Base-by-base conservation (phyloP, 805 yeast species). In the Lipomyces sp. region DNA sequence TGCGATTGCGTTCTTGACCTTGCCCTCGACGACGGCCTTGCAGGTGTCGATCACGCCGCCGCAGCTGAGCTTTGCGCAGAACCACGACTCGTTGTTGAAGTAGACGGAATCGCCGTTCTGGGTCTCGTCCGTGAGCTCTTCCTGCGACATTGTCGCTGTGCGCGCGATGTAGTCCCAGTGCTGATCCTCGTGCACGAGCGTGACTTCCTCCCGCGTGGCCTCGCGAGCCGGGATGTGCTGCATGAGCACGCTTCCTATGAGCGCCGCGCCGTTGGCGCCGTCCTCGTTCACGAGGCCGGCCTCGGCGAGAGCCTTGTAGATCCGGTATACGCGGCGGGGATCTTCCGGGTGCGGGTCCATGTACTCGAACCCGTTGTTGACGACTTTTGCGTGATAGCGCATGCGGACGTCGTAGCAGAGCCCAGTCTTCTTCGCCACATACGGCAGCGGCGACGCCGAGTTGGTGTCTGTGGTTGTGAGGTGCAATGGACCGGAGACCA, bases 281-380 rank as follows among this genome's bases (percentile, higher is more conserved):
- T 87, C 84, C 65, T 91, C 97, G 33, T 73, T 78, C 49, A 93
- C 83, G 14, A 93, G 74, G 0, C 98, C 98, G 34, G 93, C 89
- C 64, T 93, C 97, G 0, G 96, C 97, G 39, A 93, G 75, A 37
- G 86, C 84, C 70, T 93, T 89, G 72, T 93, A 93, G 41, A 93
- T 86, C 49, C 98, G 77, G 69, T 90, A 93, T 33, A 91, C 90
- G 60, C 99, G 80, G 56, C 98, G 77, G 10, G 99, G 99, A 65
- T 93, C 98, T 67, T 93, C 99, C 3, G 99, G 99, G 66, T 93
- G 99, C 1, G 98, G 98, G 65, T 93, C 98, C 45, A 91, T 87
- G 68, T 91, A 91, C 67, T 91, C 96, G 62, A 80, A 86, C 60
- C 91, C 87, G 1, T 93, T 84, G 2, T 96, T 87, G 70, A 86